These are phyloP conservation scores for Thelonectria discophora DNA, from an alignment of 2,329 filamentous ascomycete species.

Conservation along the genomic window DNA sequence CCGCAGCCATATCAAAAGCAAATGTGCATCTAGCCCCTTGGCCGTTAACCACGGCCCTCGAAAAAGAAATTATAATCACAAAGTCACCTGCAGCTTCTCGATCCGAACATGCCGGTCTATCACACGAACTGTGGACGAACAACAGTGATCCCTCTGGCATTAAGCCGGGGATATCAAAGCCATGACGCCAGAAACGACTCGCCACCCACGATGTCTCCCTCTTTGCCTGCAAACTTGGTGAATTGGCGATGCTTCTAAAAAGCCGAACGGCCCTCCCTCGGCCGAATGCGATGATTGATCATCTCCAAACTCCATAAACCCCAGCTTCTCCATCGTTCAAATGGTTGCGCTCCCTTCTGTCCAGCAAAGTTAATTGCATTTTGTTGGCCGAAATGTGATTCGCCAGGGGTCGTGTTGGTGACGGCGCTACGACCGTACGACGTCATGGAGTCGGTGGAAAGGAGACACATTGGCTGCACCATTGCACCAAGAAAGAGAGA, in stretches of 20 bases:
- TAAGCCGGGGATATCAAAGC: neutral
- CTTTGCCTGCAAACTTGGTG: neutral
- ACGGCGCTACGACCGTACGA: neutral
- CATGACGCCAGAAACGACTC: neutral
- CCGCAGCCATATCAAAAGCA: neutral
- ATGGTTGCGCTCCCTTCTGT: no score
- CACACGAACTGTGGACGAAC: neutral
- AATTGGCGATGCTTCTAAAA: neutral
- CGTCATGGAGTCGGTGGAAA: neutral
- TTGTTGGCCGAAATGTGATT: neutral
- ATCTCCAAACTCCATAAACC: conserved; percentile 15
- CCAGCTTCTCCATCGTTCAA: conserved; percentile 19
- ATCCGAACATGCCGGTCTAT: neutral
- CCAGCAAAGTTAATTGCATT: neutral
- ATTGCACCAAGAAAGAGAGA: no score
- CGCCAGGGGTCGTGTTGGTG: no score
- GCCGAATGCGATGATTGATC: conserved; percentile 20
- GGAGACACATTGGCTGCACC: no score
- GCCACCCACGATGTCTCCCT: neutral
- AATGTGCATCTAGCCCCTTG: neutral
- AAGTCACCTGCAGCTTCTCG: neutral
- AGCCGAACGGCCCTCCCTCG: conserved; percentile 34
- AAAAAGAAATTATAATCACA: neutral
- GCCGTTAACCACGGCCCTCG: neutral
- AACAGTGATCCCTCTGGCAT: neutral